Conservation (phyloP, 805 yeast species). For the Barnettozyma californica region DNA sequence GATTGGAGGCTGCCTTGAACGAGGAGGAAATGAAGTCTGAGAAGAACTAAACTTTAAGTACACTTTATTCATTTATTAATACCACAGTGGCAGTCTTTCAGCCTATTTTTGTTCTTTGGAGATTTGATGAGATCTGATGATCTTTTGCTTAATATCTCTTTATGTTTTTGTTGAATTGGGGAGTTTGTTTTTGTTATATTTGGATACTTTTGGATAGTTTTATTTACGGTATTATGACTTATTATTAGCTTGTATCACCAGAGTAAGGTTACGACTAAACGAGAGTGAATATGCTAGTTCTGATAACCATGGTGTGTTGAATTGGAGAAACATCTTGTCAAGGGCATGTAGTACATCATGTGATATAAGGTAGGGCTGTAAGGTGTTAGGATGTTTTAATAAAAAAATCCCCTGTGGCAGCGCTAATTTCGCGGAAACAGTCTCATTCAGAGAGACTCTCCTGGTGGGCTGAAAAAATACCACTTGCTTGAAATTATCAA, state of each 20-base stretch:
- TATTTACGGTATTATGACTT: background rate
- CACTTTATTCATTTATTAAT: background rate
- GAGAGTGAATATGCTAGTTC: too few species aligned
- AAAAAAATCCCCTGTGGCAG: background rate
- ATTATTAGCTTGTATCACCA: background rate
- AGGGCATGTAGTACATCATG: background rate
- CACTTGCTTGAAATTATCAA: constrained; percentile 3
- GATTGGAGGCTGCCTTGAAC: constrained; percentile 19
- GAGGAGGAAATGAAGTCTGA: constrained; percentile 1
- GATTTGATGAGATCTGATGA: background rate
- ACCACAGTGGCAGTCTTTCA: background rate
- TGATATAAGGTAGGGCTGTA: background rate
- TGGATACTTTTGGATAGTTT: background rate
- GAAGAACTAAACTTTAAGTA: background rate
- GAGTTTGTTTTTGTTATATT: background rate
- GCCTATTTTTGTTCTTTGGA: background rate
- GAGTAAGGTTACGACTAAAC: too few species aligned
- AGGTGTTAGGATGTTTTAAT: constrained; percentile 1
- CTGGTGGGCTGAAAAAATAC: constrained; percentile 8
- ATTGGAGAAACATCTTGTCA: too few species aligned
- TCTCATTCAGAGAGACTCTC: background rate
- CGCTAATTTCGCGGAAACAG: background rate
- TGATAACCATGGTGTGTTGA: too few species aligned
- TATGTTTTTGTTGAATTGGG: background rate
- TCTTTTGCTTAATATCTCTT: background rate